A percentile compares a stretch with the other conserved stretches of the same genome.
These are phyloP conservation scores for Drechslerella dactyloides DNA, from an alignment of 2,329 filamentous ascomycete species.

Conservation along the genomic window DNA sequence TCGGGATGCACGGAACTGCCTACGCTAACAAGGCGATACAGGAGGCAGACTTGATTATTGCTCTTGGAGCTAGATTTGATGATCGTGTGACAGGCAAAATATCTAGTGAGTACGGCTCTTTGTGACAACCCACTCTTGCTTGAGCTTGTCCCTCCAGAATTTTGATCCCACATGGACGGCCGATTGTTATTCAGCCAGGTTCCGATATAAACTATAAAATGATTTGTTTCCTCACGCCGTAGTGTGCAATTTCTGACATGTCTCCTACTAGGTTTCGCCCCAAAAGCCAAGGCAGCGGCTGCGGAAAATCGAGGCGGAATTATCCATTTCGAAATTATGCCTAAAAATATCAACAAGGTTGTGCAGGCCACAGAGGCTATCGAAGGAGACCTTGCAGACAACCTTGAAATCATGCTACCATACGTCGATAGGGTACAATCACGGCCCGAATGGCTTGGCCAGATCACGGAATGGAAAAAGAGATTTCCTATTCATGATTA, in stretches of 20 bases:
- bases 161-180: too few relatives aligned
- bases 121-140: too few relatives aligned
- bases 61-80: constrained; percentile 90
- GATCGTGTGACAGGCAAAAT: constrained; percentile 88
- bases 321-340: constrained; percentile 96
- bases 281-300: constrained; percentile 82
- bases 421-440: constrained; percentile 67
- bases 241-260: too few relatives aligned
- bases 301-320: constrained; percentile 88
- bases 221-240: too few relatives aligned
- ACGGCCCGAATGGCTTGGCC: constrained; percentile 82
- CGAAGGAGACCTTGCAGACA: constrained; percentile 88
- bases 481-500: constrained; percentile 89
- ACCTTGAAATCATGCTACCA: constrained; percentile 77
- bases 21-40: constrained; percentile 99
- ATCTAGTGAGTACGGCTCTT: constrained; percentile 64
- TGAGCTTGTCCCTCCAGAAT: constrained; percentile 63
- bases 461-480: constrained; percentile 89
- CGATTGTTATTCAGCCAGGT: too few relatives aligned
- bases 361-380: constrained; percentile 94
- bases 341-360: constrained; percentile 99
- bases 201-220: too few relatives aligned
- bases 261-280: too few relatives aligned
- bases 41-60: constrained; percentile 93
- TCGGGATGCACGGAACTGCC: constrained; percentile 96